A percentile compares a stretch with the other conserved stretches of the same genome.
phyloP scores from a whole-genome alignment of 768 basidiomycete genomes.

The Leccinellum luteum region DNA sequence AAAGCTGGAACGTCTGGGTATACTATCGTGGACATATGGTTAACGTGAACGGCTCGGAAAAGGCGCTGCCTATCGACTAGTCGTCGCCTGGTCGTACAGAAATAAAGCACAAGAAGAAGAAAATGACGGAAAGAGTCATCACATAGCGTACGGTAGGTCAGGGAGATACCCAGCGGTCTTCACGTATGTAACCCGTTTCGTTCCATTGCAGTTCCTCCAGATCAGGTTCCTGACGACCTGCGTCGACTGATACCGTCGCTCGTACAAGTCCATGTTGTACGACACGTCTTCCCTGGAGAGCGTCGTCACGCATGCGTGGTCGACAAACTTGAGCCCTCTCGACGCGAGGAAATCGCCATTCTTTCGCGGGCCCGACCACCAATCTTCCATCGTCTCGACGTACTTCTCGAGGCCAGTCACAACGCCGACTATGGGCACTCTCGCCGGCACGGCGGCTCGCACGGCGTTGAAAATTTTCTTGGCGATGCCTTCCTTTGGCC shows the following conservation, averaged over 20 bases:
- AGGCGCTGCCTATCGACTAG: constrained; percentile 17
- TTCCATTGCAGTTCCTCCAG: constrained; percentile 30
- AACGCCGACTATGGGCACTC: constrained; percentile 39
- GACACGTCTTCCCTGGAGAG: constrained; percentile 30
- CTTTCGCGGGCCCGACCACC: constrained; percentile 30
- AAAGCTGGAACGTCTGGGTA: constrained; percentile 20
- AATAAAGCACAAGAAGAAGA: not conserved
- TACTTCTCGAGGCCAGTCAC: constrained; percentile 39
- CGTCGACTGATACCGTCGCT: constrained; percentile 28
- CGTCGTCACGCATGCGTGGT: constrained; percentile 44
- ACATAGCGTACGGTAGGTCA: constrained; percentile 20
- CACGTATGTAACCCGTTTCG: constrained; percentile 30
- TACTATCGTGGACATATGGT: constrained; percentile 15
- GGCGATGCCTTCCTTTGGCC: constrained; percentile 30
- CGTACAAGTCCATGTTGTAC: constrained; percentile 34
- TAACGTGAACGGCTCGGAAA: constrained; percentile 9
- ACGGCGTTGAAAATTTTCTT: constrained; percentile 26
- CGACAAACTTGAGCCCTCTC: constrained; percentile 35
- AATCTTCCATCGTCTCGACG: constrained; percentile 26
- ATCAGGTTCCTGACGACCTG: constrained; percentile 25
- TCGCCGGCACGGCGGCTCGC: constrained; percentile 28
- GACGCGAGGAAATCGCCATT: constrained; percentile 35
- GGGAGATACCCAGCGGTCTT: constrained; percentile 29
- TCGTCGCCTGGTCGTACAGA: constrained; percentile 16
- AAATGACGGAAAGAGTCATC: not conserved